These are phyloP conservation scores for Plasmopara viticola DNA, from an alignment of 352 stramenopile genomes.

Conservation along the genomic window DNA sequence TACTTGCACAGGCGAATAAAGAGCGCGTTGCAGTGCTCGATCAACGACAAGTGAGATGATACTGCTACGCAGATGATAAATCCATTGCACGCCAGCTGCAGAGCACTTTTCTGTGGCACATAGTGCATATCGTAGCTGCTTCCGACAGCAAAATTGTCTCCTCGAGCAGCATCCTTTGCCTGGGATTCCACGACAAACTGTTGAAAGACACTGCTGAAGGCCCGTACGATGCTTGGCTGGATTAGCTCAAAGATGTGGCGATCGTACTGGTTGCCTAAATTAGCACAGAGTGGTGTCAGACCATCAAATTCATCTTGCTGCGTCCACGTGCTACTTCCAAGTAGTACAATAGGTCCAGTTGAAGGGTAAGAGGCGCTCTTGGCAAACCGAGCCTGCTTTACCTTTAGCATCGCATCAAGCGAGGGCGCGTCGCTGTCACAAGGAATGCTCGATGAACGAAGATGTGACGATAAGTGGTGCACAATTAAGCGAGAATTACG, in stretches of 20 bases:
- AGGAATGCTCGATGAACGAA: conserved; percentile 22
- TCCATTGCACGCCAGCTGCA: conserved; percentile 72
- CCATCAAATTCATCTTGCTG: conserved; percentile 12
- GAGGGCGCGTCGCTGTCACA: not conserved
- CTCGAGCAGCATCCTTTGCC: conserved; percentile 29
- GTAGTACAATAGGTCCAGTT: conserved; percentile 3
- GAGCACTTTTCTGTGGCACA: conserved; percentile 59
- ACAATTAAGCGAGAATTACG: conserved; percentile 57
- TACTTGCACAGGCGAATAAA: conserved; percentile 62
- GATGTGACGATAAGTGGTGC: conserved; percentile 29
- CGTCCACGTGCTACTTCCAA: conserved; percentile 9
- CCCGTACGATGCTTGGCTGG: conserved; percentile 39
- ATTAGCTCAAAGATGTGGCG: conserved; percentile 66
- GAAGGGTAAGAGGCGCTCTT: conserved; percentile 19
- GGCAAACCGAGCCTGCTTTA: conserved; percentile 19
- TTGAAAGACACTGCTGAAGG: conserved; percentile 68
- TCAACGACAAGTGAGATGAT: conserved; percentile 43
- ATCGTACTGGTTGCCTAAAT: conserved; percentile 48
- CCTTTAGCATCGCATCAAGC: conserved; percentile 21
- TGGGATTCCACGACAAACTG: conserved; percentile 61
- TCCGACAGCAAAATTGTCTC: conserved; percentile 16
- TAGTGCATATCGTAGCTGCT: conserved; percentile 42
- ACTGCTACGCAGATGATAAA: conserved; percentile 62
- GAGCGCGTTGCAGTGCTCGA: conserved; percentile 53
- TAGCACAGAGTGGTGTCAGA: conserved; percentile 11